These are phyloP conservation scores for Podosphaera xanthii DNA, from an alignment of 2,329 filamentous ascomycete genomes.

Conservation along the genomic window DNA sequence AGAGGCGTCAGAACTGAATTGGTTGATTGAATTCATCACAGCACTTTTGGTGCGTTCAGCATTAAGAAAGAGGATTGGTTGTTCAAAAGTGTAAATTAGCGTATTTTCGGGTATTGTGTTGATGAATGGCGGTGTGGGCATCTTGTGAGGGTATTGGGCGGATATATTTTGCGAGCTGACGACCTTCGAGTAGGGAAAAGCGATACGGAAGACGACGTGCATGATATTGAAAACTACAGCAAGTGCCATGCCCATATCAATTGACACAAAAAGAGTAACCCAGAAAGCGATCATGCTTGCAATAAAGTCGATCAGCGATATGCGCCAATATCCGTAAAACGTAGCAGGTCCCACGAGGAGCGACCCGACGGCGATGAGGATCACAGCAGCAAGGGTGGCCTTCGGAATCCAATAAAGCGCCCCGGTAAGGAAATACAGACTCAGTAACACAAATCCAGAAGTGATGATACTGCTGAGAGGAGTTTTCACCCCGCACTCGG, in stretches of 20 bases:
- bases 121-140: background rate
- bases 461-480: constrained; percentile 37
- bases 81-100: background rate
- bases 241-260: constrained; percentile 26
- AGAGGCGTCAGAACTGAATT: background rate
- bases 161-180: background rate
- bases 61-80: constrained; percentile 5
- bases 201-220: constrained; percentile 2
- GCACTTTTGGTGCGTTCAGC: constrained; percentile 2
- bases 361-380: constrained; percentile 15
- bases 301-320: constrained; percentile 39
- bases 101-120: background rate
- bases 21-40: background rate
- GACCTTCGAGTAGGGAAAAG: constrained; percentile 2
- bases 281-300: constrained; percentile 40
- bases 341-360: constrained; percentile 4
- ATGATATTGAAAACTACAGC: constrained; percentile 5
- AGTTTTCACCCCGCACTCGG: constrained; percentile 36
- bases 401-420: constrained; percentile 46
- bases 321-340: constrained; percentile 36
- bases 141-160: background rate
- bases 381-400: constrained; percentile 38
- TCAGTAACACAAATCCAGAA: constrained; percentile 36
- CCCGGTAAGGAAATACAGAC: constrained; percentile 38
- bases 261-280: constrained; percentile 39